A percentile compares a stretch with the other conserved stretches of the same genome.
Conservation (phyloP, 2,329 filamentous ascomycete genomes). For the Calonectria pteridis region DNA sequence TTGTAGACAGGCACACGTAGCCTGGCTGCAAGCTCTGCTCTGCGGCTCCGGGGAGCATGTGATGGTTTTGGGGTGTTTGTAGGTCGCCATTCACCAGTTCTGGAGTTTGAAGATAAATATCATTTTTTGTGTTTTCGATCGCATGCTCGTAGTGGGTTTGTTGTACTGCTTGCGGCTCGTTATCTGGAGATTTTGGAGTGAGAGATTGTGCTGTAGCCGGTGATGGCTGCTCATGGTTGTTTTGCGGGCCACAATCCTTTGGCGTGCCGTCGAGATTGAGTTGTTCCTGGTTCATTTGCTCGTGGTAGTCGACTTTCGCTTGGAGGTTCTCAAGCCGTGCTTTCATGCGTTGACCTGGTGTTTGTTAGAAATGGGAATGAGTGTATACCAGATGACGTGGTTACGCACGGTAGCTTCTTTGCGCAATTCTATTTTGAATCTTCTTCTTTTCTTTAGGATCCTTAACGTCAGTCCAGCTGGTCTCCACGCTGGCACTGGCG, state of each 20-base stretch:
- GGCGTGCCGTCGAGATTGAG: background rate
- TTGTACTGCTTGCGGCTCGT: background rate
- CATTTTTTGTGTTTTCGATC: background rate
- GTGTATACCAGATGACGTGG: background rate
- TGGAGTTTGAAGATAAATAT: conserved; percentile 6
- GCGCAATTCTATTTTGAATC: conserved; percentile 20
- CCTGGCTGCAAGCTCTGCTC: background rate
- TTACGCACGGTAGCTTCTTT: conserved; percentile 17
- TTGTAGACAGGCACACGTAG: background rate
- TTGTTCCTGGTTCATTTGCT: conserved; percentile 14
- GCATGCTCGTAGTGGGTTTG: background rate
- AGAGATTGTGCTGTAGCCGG: conserved; percentile 11
- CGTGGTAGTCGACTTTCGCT: conserved; percentile 20
- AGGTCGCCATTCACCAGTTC: background rate
- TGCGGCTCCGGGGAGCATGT: background rate
- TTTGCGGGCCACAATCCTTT: background rate
- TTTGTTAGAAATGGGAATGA: background rate
- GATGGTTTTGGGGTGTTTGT: background rate
- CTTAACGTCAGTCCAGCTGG: conserved; percentile 8
- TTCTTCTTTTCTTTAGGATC: conserved; percentile 21
- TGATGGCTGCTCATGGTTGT: background rate
- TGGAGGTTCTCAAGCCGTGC: conserved; percentile 16
- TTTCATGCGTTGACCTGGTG: conserved; percentile 18
- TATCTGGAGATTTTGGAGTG: conserved; percentile 7
- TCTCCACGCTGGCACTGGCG: background rate